These are phyloP conservation scores for Geotrichum phurueaensis DNA, from an alignment of 1,139 yeast species.

Conservation along the genomic window DNA sequence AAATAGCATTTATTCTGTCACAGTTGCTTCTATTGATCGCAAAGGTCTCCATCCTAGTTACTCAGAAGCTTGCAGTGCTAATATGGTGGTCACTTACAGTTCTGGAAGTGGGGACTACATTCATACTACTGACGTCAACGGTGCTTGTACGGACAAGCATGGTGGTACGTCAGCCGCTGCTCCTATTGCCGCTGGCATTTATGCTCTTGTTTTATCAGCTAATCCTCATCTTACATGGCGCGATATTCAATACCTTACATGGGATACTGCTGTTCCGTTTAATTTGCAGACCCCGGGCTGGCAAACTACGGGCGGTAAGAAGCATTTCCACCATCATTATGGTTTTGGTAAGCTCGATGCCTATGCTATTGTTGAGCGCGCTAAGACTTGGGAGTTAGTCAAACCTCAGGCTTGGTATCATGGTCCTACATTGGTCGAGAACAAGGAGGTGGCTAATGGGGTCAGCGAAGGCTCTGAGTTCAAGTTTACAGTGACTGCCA, in stretches of 20 bases:
- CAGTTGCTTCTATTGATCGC: constrained; percentile 90
- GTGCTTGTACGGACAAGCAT: constrained; percentile 66
- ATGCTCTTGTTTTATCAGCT: constrained; percentile 70
- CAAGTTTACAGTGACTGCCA: constrained; percentile 44
- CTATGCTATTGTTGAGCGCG: constrained; percentile 62
- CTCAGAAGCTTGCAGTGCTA: constrained; percentile 92
- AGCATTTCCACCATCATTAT: constrained; percentile 71
- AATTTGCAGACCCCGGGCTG: constrained; percentile 63
- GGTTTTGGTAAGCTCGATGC: constrained; percentile 96
- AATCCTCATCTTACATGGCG: constrained; percentile 93
- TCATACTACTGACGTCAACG: constrained; percentile 76
- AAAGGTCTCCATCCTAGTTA: constrained; percentile 81
- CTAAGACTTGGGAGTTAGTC: constrained; percentile 73
- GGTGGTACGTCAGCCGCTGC: constrained; percentile 99
- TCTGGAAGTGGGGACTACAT: constrained; percentile 89
- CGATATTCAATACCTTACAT: constrained; percentile 81
- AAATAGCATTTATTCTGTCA: constrained; percentile 88
- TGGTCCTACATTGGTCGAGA: constrained; percentile 40
- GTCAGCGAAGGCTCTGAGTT: constrained; percentile 37
- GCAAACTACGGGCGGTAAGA: constrained; percentile 54
- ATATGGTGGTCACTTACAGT: constrained; percentile 90
- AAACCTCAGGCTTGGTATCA: constrained; percentile 88
- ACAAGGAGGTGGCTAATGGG: constrained; percentile 24
- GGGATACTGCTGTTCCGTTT: constrained; percentile 63
- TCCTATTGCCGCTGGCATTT: constrained; percentile 93